Evolutionary conservation across 2,329 filamentous ascomycete species (phyloP).

Genomic region (Diplodia sapinea): DNA sequence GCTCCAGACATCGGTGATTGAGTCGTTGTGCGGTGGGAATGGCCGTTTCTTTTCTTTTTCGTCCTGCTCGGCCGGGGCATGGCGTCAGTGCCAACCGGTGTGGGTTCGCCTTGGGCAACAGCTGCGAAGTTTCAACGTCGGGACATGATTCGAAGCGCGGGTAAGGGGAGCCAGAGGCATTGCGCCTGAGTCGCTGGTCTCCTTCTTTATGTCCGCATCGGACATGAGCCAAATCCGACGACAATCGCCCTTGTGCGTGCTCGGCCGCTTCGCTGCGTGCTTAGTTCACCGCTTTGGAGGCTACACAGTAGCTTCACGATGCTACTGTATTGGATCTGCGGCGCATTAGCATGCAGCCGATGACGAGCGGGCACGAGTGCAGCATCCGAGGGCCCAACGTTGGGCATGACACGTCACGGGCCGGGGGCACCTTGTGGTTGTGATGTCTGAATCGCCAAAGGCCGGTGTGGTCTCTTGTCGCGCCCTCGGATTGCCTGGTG

Average conservation of each 20-base stretch:
- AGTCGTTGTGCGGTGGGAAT: conserved; percentile 3
- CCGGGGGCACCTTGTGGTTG: conserved; percentile 1
- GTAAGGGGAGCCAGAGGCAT: conserved; percentile 26
- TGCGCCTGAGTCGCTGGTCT: conserved; percentile 15
- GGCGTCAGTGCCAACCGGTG: background rate
- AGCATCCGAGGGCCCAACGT: background rate
- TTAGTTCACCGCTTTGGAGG: background rate
- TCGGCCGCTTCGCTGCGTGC: background rate
- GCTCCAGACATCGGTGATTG: background rate
- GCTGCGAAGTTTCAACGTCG: conserved; percentile 14
- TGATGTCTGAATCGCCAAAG: conserved; percentile 12
- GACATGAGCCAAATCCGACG: conserved; percentile 21
- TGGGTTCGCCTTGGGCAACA: background rate
- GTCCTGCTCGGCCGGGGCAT: background rate
- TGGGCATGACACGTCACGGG: conserved; percentile 25
- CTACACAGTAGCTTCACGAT: background rate
- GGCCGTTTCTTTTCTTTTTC: background rate
- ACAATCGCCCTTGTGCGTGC: background rate
- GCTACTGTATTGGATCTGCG: background rate
- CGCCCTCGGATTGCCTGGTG: background rate
- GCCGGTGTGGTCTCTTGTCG: background rate
- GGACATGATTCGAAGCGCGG: conserved; percentile 27
- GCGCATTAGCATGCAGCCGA: background rate
- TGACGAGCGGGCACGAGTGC: background rate
- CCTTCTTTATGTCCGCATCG: conserved; percentile 25